phyloP scores from a whole-genome alignment of 2,329 filamentous ascomycete genomes.

The Thermothelomyces thermophilus region DNA sequence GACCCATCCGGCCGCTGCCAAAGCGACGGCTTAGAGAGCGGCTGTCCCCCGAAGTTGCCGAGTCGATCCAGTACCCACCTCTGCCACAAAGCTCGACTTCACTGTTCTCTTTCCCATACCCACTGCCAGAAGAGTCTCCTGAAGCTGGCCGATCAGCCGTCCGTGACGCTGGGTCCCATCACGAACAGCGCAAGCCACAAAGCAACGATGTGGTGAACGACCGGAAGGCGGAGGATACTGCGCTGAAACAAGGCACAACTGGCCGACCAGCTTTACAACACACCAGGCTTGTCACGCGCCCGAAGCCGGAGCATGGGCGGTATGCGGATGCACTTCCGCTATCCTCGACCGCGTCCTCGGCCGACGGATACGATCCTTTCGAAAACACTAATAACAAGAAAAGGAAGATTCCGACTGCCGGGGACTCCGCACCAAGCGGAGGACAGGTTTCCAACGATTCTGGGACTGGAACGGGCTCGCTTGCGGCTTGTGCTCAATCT shows the following conservation, averaged over 20 bases:
- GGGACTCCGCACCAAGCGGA: conserved; percentile 51
- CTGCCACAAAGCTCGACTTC: conserved; percentile 64
- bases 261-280: conserved; percentile 43
- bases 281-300: conserved; percentile 36
- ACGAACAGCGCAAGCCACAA: conserved; percentile 35
- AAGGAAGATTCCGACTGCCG: conserved; percentile 88
- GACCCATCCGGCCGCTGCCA: conserved; percentile 87
- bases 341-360: conserved; percentile 61
- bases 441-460: conserved; percentile 35
- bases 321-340: conserved; percentile 49
- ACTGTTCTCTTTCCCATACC: conserved; percentile 68
- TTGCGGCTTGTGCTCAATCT: conserved; percentile 29
- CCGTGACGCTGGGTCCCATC: conserved; percentile 29
- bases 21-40: conserved; percentile 82
- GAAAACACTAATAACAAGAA: conserved; percentile 99
- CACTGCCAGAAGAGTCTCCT: conserved; percentile 44
- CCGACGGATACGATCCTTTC: conserved; percentile 91
- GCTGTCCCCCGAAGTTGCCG: conserved; percentile 76
- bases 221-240: conserved; percentile 54
- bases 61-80: conserved; percentile 75
- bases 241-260: conserved; percentile 35
- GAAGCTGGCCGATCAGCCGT: conserved; percentile 24
- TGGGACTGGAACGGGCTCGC: conserved; percentile 26
- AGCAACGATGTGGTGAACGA: conserved; percentile 51
- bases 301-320: conserved; percentile 40